Base-by-base conservation (phyloP, 1,139 yeast species). In the Suhomyces coccinellae region DNA sequence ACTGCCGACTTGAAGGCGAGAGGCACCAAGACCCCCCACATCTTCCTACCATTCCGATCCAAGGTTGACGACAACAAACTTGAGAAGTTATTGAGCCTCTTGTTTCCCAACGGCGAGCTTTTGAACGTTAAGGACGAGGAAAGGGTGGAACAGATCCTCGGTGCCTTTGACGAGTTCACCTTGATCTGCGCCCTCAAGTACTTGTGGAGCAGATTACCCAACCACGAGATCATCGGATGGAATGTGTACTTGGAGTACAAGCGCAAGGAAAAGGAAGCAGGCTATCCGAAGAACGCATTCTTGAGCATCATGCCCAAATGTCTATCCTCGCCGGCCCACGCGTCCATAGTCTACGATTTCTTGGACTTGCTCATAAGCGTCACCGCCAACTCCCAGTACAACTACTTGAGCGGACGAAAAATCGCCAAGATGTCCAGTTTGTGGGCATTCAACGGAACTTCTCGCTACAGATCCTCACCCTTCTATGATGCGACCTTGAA, bases 341-440 rank as follows among this genome's bases (percentile, higher is more conserved):
- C 96, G 0, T 85, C 93, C 2, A 87, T 90, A 9, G 93, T 88
- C 6, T 87, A 87, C 60, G 95, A 87, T 61, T 90, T 89, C 58
- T 78, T 89, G 57, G 96, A 90, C 58, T 71, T 90, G 40, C 67
- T 90, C 43, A 86, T 89, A 10, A 78, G 89, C n/a, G 67, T 90
- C 35, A 83, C 95, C 0, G 81, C 95, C n/a, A 86, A 88, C 63
- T 83, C 95, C 3, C 85, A 83, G 53, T 81, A 83, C 43, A 89
- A 89, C 59, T 83, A 85, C 55, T 68, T 90, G 67, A 81, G 87
- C 56, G 95, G 95, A 1, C 74, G 91, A 38, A 89, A 88, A 58
- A 75, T 90, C 16, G 78, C 95, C 14, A 83, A 87, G 55, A 77
- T 90, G 82, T 85, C 95, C 30, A 91, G 93, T 17, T 68, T 88